phyloP scores from a whole-genome alignment of 352 stramenopile species.

The Globisporangium radiosum region DNA sequence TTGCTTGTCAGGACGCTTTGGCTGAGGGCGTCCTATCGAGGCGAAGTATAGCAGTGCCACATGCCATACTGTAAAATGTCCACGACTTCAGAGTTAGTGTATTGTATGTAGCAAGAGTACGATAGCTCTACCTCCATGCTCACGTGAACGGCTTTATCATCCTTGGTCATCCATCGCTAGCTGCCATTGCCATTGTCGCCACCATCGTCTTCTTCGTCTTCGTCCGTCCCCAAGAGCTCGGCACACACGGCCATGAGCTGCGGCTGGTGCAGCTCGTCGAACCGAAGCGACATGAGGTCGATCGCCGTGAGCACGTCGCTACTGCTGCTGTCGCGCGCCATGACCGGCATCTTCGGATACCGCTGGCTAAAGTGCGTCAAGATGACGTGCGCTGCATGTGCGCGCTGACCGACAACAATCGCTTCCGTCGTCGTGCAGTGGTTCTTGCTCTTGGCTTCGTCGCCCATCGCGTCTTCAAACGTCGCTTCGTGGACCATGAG shows the following conservation, averaged over 20 bases:
- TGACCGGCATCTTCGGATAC: conserved; percentile 70
- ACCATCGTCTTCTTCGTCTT: conserved; percentile 6
- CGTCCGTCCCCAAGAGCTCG: conserved; percentile 44
- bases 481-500: conserved; percentile 97
- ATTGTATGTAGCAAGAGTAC: no score
- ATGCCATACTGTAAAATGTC: no score
- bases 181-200: background rate
- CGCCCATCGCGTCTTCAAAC: conserved; percentile 92
- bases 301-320: conserved; percentile 60
- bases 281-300: conserved; percentile 69
- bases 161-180: no score
- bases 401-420: conserved; percentile 63
- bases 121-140: no score
- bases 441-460: conserved; percentile 91
- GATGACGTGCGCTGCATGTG: conserved; percentile 82
- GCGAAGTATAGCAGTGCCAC: no score
- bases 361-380: conserved; percentile 96
- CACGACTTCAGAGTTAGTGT: no score
- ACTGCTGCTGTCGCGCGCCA: conserved; percentile 17
- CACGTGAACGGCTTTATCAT: no score
- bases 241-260: conserved; percentile 57
- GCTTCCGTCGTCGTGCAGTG: conserved; percentile 94
- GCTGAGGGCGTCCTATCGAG: no score
- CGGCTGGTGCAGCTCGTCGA: conserved; percentile 53
- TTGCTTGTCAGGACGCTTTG: no score